A percentile compares a stretch with the other conserved stretches of the same genome.
These are phyloP conservation scores for Diaporthe velutina DNA, from an alignment of 2,329 filamentous ascomycete genomes.

Conservation along the genomic window DNA sequence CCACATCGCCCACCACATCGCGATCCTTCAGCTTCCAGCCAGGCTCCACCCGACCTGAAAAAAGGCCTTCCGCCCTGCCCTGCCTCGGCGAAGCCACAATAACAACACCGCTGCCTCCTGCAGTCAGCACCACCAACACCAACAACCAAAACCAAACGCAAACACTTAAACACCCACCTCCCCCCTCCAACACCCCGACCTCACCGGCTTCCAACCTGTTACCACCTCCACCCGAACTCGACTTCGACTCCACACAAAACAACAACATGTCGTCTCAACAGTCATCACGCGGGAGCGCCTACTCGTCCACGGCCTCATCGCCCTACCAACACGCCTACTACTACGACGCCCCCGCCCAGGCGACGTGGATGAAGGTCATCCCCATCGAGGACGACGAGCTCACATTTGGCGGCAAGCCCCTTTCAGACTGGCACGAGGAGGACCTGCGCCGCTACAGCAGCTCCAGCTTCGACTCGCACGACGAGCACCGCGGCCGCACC, in stretches of 20 bases:
- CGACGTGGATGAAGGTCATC: conserved; percentile 64
- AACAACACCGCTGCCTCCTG: conserved; percentile 24
- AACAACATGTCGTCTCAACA: conserved; percentile 38
- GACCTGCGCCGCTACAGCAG: conserved; percentile 61
- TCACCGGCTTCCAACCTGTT: not conserved
- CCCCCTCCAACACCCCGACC: not conserved
- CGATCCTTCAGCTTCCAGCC: conserved; percentile 30
- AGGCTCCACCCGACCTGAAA: conserved; percentile 32
- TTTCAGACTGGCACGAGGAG: conserved; percentile 73
- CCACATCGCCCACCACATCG: conserved; percentile 12
- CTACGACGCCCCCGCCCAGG: conserved; percentile 43
- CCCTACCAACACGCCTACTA: conserved; percentile 36
- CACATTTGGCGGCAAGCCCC: conserved; percentile 71
- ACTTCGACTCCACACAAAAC: not conserved
- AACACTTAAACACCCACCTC: conserved; percentile 6
- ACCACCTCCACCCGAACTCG: not conserved
- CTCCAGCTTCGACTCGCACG: conserved; percentile 51
- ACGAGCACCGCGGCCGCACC: conserved; percentile 54
- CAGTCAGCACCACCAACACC: not conserved
- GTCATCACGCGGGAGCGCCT: conserved; percentile 33
- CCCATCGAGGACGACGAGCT: conserved; percentile 73
- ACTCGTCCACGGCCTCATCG: conserved; percentile 32
- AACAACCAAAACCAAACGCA: not conserved
- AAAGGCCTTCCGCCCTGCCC: conserved; percentile 26
- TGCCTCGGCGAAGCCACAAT: conserved; percentile 34